Evolutionary conservation across 495 filamentous ascomycete genomes (phyloP).

Genomic region (Chlorociboria aeruginascens): DNA sequence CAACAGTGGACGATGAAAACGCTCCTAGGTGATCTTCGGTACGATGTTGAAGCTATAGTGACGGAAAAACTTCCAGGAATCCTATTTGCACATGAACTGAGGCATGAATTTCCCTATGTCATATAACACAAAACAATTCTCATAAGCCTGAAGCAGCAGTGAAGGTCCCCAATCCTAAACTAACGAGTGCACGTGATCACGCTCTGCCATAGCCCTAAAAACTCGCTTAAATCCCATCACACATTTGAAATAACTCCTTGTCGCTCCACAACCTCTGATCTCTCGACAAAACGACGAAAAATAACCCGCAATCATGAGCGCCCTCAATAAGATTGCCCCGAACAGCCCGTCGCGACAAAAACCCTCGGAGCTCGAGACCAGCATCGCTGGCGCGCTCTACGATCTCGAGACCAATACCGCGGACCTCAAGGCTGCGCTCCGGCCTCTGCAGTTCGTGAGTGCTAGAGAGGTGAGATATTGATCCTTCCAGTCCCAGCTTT

Average conservation of each 20-base stretch:
- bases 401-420: constrained; percentile 96
- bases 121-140: too few species aligned
- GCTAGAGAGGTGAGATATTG: constrained; percentile 81
- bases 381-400: constrained; percentile 87
- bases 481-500: neutral
- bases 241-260: neutral
- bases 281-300: constrained; percentile 3
- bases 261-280: constrained; percentile 7
- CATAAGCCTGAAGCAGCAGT: too few species aligned
- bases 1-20: too few species aligned
- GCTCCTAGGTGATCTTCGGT: too few species aligned
- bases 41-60: too few species aligned
- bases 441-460: constrained; percentile 93
- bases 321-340: constrained; percentile 92
- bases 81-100: too few species aligned
- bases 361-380: constrained; percentile 90
- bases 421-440: constrained; percentile 85
- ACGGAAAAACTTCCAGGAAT: too few species aligned
- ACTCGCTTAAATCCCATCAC: neutral
- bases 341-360: constrained; percentile 89
- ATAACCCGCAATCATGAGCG: constrained; percentile 23
- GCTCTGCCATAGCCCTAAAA: neutral
- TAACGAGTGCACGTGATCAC: too few species aligned
- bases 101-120: too few species aligned
- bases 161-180: too few species aligned